Evolutionary conservation across 345 rosid genomes (phyloP).

Genomic region (Gossypium raimondii): DNA sequence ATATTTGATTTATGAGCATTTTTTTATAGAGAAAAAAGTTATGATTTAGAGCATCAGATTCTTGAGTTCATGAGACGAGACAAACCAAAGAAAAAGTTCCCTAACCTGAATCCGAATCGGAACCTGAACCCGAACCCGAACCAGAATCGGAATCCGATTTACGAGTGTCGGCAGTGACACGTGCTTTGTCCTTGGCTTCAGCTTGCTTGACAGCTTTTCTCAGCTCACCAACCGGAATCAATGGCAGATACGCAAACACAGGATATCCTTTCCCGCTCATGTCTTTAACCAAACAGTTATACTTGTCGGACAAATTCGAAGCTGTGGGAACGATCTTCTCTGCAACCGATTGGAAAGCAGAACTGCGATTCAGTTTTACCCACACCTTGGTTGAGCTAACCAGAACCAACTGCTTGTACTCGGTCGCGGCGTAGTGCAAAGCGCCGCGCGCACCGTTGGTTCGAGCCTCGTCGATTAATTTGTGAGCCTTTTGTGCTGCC

Average conservation of each 20-base stretch:
- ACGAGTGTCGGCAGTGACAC: slow-evolving; percentile 6
- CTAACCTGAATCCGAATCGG: neutral
- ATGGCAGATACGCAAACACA: slow-evolving; percentile 47
- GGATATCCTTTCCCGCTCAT: slow-evolving; percentile 58
- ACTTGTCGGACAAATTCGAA: slow-evolving; percentile 44
- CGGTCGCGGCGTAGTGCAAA: slow-evolving; percentile 37
- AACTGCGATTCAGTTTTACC: slow-evolving; percentile 43
- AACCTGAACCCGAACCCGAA: neutral
- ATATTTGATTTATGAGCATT: neutral
- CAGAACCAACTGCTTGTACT: slow-evolving; percentile 49
- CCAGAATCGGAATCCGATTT: neutral
- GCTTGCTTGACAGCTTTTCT: slow-evolving; percentile 47
- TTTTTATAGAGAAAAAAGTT: neutral
- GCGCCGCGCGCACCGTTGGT: slow-evolving; percentile 64
- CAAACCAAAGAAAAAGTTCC: neutral
- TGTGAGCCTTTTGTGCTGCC: slow-evolving; percentile 44
- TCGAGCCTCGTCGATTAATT: slow-evolving; percentile 48
- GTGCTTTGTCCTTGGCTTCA: slow-evolving; percentile 31
- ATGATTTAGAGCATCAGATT: neutral
- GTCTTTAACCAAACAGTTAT: slow-evolving; percentile 41
- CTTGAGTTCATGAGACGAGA: neutral
- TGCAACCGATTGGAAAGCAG: slow-evolving; percentile 45
- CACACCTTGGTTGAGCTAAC: slow-evolving; percentile 52
- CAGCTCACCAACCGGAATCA: slow-evolving; percentile 67
- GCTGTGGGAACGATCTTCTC: slow-evolving; percentile 53